phyloP scores from a whole-genome alignment of 768 basidiomycete genomes.

The Gautieria morchelliformis region DNA sequence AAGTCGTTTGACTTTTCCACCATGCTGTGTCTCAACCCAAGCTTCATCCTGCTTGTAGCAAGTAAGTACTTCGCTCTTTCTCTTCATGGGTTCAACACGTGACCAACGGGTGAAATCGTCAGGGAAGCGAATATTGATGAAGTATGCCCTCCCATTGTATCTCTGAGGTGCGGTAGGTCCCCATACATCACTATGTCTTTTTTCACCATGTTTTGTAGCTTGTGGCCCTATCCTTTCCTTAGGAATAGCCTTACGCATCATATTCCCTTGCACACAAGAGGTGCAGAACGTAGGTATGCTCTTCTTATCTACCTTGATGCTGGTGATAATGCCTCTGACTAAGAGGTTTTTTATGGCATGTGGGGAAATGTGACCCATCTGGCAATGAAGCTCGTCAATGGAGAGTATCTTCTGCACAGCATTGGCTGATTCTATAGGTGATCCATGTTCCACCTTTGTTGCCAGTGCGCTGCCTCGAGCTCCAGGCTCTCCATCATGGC shows the following conservation, averaged over 20 bases:
- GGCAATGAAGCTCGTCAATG: too few species aligned
- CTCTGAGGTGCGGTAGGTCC: not conserved
- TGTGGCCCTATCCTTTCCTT: not conserved
- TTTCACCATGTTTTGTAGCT: slow-evolving; percentile 16
- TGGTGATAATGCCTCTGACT: too few species aligned
- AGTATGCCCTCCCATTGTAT: not conserved
- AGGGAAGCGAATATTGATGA: slow-evolving; percentile 5
- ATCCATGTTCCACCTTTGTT: too few species aligned
- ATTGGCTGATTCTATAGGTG: too few species aligned
- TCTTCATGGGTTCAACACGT: not conserved
- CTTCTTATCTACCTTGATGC: too few species aligned
- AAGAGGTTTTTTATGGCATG: too few species aligned
- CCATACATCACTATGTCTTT: slow-evolving; percentile 8
- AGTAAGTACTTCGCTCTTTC: slow-evolving; percentile 9
- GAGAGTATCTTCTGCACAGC: too few species aligned
- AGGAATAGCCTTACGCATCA: not conserved
- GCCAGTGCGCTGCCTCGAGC: too few species aligned
- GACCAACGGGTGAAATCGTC: slow-evolving; percentile 1
- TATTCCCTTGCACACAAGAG: not conserved
- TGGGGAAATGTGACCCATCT: too few species aligned
- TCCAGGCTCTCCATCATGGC: too few species aligned
- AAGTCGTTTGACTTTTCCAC: slow-evolving; percentile 3
- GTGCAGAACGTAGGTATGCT: not conserved
- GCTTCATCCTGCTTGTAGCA: not conserved
- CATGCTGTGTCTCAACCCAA: not conserved